Evolutionary conservation across 257 asterid genomes (phyloP).

Genomic region (Salvia miltiorrhiza): DNA sequence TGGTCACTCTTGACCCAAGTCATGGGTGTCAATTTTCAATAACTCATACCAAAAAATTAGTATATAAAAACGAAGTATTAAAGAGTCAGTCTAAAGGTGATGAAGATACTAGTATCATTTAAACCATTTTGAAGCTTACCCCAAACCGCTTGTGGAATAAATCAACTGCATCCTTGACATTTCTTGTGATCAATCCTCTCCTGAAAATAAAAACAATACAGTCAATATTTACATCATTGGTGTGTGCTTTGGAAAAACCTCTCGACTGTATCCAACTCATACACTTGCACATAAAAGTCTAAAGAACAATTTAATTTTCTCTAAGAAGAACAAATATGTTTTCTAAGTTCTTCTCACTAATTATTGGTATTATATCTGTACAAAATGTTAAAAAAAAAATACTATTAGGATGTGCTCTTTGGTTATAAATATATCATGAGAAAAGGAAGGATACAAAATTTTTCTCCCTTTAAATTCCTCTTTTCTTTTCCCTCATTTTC

Average conservation of each 20-base stretch:
- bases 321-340: neutral
- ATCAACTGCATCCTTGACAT: constrained; percentile 81
- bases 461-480: too few species aligned
- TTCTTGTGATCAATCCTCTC: constrained; percentile 92
- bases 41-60: neutral
- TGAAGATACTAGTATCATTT: neutral
- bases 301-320: constrained; percentile 1
- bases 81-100: neutral
- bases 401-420: too few species aligned
- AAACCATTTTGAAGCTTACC: constrained; percentile 44
- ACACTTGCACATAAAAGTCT: neutral
- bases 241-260: neutral
- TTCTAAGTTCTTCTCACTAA: neutral
- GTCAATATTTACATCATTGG: neutral
- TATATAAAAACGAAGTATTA: neutral
- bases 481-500: neutral
- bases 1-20: neutral
- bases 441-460: too few species aligned
- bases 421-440: too few species aligned
- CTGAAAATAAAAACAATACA: constrained; percentile 39
- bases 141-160: constrained; percentile 87
- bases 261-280: neutral
- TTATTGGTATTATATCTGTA: neutral
- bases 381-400: neutral
- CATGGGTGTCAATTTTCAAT: neutral